Percentiles rank a stretch among this genome's conserved stretches.
phyloP scores from a whole-genome alignment of 768 basidiomycete genomes.

The Mycena alexandri region DNA sequence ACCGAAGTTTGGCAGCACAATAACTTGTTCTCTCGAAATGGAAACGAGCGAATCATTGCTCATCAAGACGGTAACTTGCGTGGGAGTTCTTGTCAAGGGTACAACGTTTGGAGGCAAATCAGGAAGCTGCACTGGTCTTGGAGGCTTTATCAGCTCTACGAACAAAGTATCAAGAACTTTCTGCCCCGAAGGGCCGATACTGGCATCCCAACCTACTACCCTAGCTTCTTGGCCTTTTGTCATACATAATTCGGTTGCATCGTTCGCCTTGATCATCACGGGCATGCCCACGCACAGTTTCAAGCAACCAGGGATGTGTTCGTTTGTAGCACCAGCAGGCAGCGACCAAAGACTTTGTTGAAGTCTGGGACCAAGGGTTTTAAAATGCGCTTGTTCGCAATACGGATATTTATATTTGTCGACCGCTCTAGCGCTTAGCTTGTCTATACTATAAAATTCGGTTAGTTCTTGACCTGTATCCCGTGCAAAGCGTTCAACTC shows the following conservation, averaged over 20 bases:
- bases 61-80: not conserved
- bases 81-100: not conserved
- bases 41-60: not conserved
- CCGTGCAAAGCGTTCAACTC: not conserved
- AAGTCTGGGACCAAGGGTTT: not conserved
- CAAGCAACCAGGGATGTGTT: not conserved
- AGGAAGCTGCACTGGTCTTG: not conserved
- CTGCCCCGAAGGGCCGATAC: not conserved
- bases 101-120: not conserved
- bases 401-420: not conserved
- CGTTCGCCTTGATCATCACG: constrained; percentile 1
- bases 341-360: not conserved
- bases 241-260: too few relatives aligned
- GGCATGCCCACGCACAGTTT: not conserved
- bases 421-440: not conserved
- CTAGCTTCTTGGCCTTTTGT: not conserved
- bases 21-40: not conserved
- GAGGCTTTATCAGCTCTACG: not conserved
- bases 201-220: not conserved
- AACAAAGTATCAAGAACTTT: not conserved
- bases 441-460: constrained; percentile 1
- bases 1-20: constrained; percentile 6
- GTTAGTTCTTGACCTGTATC: constrained; percentile 2
- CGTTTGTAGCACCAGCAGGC: not conserved
- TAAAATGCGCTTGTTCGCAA: too few relatives aligned